Evolutionary conservation across 1,139 yeast genomes (phyloP), one percentile per base, ranked within the genome.

Genomic region (Blastobotrys malaysiensis): DNA sequence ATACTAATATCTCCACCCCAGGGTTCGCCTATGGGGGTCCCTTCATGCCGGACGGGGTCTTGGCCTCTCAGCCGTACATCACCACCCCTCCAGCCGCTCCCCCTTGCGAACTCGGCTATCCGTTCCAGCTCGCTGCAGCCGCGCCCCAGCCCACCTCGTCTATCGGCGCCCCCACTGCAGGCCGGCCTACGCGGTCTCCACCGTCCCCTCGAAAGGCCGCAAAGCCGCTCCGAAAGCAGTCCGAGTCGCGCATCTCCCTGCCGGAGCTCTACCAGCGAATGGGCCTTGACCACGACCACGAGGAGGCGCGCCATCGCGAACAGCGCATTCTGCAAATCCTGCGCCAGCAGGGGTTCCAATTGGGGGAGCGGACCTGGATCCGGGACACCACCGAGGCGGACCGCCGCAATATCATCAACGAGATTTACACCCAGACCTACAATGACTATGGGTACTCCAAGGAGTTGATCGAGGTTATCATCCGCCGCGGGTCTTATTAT

Each of bases 321-420:
- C 75, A 76, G 48, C 77, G 77, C 48, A 78, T 88, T 9, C 70
- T 88, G 52, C 75, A 77, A 27, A 75, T 86, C 21, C 78, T 88
- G 57, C 77, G 77, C 49, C 81, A 78, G 49, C 76, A 86, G 57
- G 81, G 84, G 18, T 88, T 87, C 68, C 80, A 83, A 39, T 69
- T 88, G 31, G 96, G 96, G 4, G 78, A 81, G 60, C 81, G 80
- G 64, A 87, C 95, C 0, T 88, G 96, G 95, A 82, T 86, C 45
- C 77, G 95, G 56, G 95, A 85, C 64, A 86, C 95, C 0, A 74
- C 77, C 1, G 78, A 76, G 52, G 71, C 70, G 5, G 79, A 79
- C 57, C 74, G 96, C 50, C 67, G 68, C 21, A 63, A 71, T 18
- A 71, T 84, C 49, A 73, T 88, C 45, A 75, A 77, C 26, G 72